These are phyloP conservation scores for Pseudogymnoascus sp. DNA, from an alignment of 2,329 filamentous ascomycete genomes.

Conservation along the genomic window DNA sequence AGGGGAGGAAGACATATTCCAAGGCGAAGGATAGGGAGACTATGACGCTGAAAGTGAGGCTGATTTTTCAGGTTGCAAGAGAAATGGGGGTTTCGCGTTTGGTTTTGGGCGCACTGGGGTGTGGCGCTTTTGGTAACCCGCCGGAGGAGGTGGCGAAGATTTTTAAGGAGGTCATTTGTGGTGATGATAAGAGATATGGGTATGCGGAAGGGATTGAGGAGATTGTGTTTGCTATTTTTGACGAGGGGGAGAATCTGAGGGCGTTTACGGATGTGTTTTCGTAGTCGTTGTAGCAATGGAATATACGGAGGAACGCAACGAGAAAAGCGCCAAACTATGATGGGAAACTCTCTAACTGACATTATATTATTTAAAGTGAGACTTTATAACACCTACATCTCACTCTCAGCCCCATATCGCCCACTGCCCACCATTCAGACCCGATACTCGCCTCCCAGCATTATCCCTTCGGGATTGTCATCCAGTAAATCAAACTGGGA, in stretches of 20 bases:
- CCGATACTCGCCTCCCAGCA: background rate
- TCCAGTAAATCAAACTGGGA: background rate
- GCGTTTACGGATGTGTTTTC: constrained; percentile 38
- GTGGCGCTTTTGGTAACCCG: constrained; percentile 60
- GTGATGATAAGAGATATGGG: constrained; percentile 50
- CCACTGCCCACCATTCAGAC: background rate
- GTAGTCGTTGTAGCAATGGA: constrained; percentile 16
- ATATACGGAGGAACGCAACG: too few species aligned
- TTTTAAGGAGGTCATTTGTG: constrained; percentile 52
- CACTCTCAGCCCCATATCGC: background rate
- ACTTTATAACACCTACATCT: background rate
- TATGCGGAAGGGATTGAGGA: constrained; percentile 54
- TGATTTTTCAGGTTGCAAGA: constrained; percentile 33
- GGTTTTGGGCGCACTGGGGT: constrained; percentile 62
- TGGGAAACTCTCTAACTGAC: background rate
- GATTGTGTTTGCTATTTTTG: constrained; percentile 57
- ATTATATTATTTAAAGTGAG: background rate
- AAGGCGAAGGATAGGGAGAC: constrained; percentile 23
- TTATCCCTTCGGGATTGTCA: background rate
- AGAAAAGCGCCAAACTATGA: too few species aligned
- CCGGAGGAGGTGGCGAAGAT: constrained; percentile 52
- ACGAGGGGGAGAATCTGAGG: constrained; percentile 43
- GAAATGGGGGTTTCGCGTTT: constrained; percentile 49
- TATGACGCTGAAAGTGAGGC: constrained; percentile 25
- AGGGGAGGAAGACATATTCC: constrained; percentile 17